Conservation (phyloP, 2,329 filamentous ascomycete species). For the Lasiodiplodia gonubiensis region DNA sequence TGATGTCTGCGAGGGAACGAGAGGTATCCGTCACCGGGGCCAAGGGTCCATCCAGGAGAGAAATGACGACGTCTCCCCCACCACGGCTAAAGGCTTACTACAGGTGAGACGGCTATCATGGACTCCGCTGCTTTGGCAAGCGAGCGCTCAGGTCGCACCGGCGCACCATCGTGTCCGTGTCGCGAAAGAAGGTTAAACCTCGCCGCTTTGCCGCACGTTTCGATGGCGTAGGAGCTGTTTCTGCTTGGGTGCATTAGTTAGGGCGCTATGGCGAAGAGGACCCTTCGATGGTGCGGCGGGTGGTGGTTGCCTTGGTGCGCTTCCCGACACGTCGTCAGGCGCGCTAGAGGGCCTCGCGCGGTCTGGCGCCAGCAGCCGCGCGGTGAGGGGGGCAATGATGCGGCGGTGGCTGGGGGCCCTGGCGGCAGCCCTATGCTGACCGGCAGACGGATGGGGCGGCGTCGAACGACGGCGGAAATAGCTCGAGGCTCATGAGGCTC, state of each 20-base stretch:
- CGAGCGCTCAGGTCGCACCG: background rate
- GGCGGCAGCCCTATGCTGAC: conserved; percentile 6
- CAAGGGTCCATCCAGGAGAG: conserved; percentile 3
- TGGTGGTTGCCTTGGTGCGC: background rate
- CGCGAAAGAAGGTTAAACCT: conserved; percentile 10
- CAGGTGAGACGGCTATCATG: conserved; percentile 1
- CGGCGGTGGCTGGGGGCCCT: background rate
- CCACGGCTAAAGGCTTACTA: background rate
- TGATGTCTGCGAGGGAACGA: background rate
- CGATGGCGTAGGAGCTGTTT: background rate
- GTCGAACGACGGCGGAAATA: background rate
- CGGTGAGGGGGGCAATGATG: background rate
- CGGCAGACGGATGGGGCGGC: background rate
- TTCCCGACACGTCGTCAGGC: background rate
- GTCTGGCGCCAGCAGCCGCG: background rate
- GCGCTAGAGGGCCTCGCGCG: background rate
- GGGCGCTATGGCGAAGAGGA: background rate
- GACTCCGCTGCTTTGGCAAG: conserved; percentile 4
- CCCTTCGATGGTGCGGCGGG: conserved; percentile 1
- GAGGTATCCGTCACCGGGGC: background rate
- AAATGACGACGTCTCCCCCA: background rate
- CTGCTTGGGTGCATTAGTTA: background rate
- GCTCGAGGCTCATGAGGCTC: conserved; percentile 7
- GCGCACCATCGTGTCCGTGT: background rate
- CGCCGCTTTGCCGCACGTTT: conserved; percentile 3